Percentiles rank a stretch among this genome's conserved stretches.
These are phyloP conservation scores for Zasmidium angulare DNA, from an alignment of 2,329 filamentous ascomycete genomes.

Conservation along the genomic window DNA sequence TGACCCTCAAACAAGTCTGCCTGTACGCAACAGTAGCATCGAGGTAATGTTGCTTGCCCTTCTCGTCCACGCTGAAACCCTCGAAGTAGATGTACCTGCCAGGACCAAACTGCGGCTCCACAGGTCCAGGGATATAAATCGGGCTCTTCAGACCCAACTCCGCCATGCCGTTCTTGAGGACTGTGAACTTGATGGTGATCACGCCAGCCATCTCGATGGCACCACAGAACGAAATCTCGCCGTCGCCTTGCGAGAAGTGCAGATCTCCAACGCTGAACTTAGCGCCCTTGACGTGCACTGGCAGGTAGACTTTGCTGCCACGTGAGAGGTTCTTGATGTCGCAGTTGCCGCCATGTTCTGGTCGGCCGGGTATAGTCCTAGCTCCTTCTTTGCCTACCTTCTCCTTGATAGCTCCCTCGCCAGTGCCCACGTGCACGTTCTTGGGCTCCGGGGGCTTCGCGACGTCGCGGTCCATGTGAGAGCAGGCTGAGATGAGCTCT, in stretches of 20 bases:
- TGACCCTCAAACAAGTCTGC: slow-evolving; percentile 73
- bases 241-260: slow-evolving; percentile 73
- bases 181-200: slow-evolving; percentile 85
- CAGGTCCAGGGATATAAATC: slow-evolving; percentile 81
- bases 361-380: slow-evolving; percentile 77
- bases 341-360: slow-evolving; percentile 87
- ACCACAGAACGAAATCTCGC: slow-evolving; percentile 73
- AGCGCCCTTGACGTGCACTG: slow-evolving; percentile 80
- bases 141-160: slow-evolving; percentile 77
- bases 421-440: slow-evolving; percentile 72
- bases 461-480: slow-evolving; percentile 67
- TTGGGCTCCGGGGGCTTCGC: slow-evolving; percentile 71
- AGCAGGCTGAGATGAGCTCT: slow-evolving; percentile 70
- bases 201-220: slow-evolving; percentile 93
- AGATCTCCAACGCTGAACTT: slow-evolving; percentile 86
- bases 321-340: slow-evolving; percentile 85
- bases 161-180: slow-evolving; percentile 77
- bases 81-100: slow-evolving; percentile 82
- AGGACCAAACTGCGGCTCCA: slow-evolving; percentile 84
- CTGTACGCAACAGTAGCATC: slow-evolving; percentile 85
- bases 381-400: slow-evolving; percentile 78
- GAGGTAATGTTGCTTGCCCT: slow-evolving; percentile 86
- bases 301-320: slow-evolving; percentile 80
- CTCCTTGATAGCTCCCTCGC: slow-evolving; percentile 55
- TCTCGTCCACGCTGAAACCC: slow-evolving; percentile 84